Evolutionary conservation across 768 basidiomycete species (phyloP), one percentile per base, ranked within the genome.

Genomic region (Leccinum arenicola): DNA sequence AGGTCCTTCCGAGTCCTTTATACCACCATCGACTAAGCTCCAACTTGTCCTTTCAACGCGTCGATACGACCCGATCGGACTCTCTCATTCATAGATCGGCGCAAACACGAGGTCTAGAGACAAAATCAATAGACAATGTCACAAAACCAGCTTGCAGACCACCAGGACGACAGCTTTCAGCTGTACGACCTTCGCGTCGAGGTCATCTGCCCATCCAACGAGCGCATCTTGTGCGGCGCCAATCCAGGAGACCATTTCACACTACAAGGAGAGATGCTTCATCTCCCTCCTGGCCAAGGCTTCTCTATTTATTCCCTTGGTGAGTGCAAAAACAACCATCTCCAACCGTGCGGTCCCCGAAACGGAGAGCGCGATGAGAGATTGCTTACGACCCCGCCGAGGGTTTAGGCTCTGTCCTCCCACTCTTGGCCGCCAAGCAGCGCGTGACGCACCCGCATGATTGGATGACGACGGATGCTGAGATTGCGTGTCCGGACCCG

Each of bases 101-200:
- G 11, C 31, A 33, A 33, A 33, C 31, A 11, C 11, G 1, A 33
- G 31, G 31, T 33, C 31, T 33, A 11, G 31, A 11, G 31, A 33
- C 31, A 11, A 33, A 33, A 11, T 33, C 10, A 33, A 11, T 33
- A 35, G 35, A 35, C 5, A 2, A 59, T 61, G 62, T 7, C 59
- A 1, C 58, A 60, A 31, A 36, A 55, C 15, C 35, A 35, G 14
- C 0, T 25, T 8, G 40, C 49, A 10, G 35, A 47, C 15, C 9
- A 11, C n/a, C 54, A 54, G 11, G 36, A 75, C 55, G 84, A 84
- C 64, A 67, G 70, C 2, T 88, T 88, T 64, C 74, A 82, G 56
- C 74, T 89, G 11, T 88, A 85, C 64, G 87, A 88, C 61, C 79
- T 89, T 27, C 81, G 79, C 9, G 80, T 88, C 29, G 84, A 88